Evolutionary conservation across 768 basidiomycete species (phyloP).

Genomic region (Gloeostereum incarnatum): DNA sequence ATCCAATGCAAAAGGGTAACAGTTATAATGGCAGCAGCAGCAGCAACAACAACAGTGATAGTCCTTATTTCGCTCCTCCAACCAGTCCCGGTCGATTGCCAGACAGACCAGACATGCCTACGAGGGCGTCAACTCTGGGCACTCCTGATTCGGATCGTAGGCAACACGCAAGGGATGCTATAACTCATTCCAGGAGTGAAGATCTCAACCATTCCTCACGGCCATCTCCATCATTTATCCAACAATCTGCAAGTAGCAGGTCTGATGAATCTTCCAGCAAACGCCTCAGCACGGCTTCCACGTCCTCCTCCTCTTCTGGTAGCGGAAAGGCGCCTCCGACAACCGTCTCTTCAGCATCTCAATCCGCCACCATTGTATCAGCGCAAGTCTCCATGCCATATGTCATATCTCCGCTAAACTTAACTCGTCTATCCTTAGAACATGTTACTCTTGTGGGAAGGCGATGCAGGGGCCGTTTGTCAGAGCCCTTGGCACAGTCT

Average conservation of each 20-base stretch:
- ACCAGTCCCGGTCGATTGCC: conserved; percentile 25
- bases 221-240: conserved; percentile 44
- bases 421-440: conserved; percentile 27
- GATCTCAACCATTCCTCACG: conserved; percentile 60
- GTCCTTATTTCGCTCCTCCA: conserved; percentile 27
- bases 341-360: conserved; percentile 46
- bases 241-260: conserved; percentile 14
- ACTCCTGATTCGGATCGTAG: conserved; percentile 46
- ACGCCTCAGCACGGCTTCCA: conserved; percentile 33
- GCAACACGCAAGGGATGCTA: conserved; percentile 24
- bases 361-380: too few species aligned
- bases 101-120: conserved; percentile 47
- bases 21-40: too few species aligned
- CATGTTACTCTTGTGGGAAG: conserved; percentile 71
- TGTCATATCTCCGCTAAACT: too few species aligned
- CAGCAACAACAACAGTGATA: too few species aligned
- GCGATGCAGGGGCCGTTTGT: conserved; percentile 95
- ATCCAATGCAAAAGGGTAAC: too few species aligned
- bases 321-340: conserved; percentile 38
- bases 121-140: conserved; percentile 56
- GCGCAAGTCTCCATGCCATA: conserved; percentile 38
- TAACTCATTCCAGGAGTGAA: conserved; percentile 56
- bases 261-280: conserved; percentile 1
- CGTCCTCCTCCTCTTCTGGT: conserved; percentile 42
- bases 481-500: conserved; percentile 86